Conservation (phyloP, 2,329 filamentous ascomycete species). For the Botryotinia convoluta region DNA sequence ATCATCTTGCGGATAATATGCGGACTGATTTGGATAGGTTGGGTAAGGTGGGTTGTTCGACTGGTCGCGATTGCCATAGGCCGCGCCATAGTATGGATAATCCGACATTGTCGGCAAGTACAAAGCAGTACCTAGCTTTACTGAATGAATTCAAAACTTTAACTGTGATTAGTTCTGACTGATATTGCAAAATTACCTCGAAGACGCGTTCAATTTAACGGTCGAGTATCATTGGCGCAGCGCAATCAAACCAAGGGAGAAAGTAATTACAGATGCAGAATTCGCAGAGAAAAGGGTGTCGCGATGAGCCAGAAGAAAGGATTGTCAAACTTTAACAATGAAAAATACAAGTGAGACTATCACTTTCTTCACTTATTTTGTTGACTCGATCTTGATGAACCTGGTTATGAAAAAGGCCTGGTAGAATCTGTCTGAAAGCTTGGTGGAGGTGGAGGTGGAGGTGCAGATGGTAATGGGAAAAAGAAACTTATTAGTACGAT, state of each 20-base stretch:
- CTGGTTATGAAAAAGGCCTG: not conserved
- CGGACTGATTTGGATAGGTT: conserved; percentile 26
- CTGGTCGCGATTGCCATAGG: conserved; percentile 32
- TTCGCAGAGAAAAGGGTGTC: not conserved
- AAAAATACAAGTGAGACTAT: conserved; percentile 16
- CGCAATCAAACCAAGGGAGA: conserved; percentile 26
- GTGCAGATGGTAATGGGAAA: not conserved
- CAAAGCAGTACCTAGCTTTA: conserved; percentile 6
- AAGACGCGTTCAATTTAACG: conserved; percentile 26
- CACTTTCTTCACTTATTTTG: not conserved
- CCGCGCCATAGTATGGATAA: conserved; percentile 46
- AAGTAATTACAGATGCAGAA: conserved; percentile 14
- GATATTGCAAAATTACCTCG: conserved; percentile 19
- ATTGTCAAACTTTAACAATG: conserved; percentile 7
- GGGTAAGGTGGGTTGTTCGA: conserved; percentile 31
- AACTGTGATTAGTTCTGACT: conserved; percentile 13
- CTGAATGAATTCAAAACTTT: not conserved
- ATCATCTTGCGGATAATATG: conserved; percentile 32
- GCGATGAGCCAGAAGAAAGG: conserved; percentile 2
- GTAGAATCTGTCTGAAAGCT: not conserved
- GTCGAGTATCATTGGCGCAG: conserved; percentile 30
- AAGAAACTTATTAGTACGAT: conserved; percentile 8
- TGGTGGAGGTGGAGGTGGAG: not conserved
- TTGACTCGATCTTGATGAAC: not conserved
- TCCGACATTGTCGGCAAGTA: conserved; percentile 44